phyloP scores from a whole-genome alignment of 805 yeast genomes.

The Saccharomycopsis babjevae region DNA sequence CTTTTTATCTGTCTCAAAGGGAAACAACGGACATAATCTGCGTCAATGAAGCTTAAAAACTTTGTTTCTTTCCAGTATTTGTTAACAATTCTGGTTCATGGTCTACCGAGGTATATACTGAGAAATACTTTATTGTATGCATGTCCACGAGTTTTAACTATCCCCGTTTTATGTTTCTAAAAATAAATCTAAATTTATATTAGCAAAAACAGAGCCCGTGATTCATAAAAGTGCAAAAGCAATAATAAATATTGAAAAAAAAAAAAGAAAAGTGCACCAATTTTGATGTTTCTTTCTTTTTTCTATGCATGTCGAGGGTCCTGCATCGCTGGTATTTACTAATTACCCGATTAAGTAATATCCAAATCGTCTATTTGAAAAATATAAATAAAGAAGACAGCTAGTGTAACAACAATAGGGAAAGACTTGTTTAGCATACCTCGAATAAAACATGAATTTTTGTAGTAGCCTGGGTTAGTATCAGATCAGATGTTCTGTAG shows the following conservation, averaged over 20 bases:
- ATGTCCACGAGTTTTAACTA: neutral
- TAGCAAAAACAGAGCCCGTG: too few species aligned
- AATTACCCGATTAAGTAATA: slow-evolving; percentile 18
- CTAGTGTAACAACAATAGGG: neutral
- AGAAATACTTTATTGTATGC: neutral
- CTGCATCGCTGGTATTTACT: neutral
- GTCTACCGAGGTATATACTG: neutral
- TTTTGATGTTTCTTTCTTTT: neutral
- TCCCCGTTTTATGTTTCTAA: neutral
- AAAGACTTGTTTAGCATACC: neutral
- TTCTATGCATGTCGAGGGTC: neutral
- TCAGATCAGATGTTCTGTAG: neutral
- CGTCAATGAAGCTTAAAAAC: too few species aligned
- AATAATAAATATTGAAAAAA: neutral
- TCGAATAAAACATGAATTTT: neutral
- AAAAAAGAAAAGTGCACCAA: neutral
- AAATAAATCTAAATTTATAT: neutral
- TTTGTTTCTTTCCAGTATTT: too few species aligned
- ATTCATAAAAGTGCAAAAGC: too few species aligned
- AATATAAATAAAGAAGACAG: slow-evolving; percentile 44
- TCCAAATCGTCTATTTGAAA: slow-evolving; percentile 26
- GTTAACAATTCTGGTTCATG: too few species aligned
- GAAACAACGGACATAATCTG: too few species aligned
- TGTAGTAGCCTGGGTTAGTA: too few species aligned
- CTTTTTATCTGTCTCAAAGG: too few species aligned